phyloP scores from a whole-genome alignment of 148 eudicot species.

The Silene conica region DNA sequence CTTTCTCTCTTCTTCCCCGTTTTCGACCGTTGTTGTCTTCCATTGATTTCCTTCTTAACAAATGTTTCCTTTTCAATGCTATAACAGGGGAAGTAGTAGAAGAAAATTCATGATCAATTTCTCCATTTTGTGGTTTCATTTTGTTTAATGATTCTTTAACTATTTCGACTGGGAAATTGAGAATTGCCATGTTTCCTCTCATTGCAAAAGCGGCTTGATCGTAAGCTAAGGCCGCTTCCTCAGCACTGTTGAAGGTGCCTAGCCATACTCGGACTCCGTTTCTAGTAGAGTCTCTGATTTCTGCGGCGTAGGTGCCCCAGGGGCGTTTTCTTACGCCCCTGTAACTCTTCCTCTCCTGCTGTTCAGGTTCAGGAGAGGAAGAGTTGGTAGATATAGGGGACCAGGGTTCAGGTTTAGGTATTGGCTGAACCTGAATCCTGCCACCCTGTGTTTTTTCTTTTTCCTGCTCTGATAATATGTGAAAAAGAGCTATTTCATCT shows the following conservation, averaged over 20 bases:
- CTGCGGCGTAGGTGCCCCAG: conserved; percentile 69
- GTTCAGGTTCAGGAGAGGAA: conserved; percentile 12
- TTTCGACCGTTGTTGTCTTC: neutral
- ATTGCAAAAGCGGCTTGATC: conserved; percentile 67
- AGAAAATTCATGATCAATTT: conserved; percentile 12
- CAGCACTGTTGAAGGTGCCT: conserved; percentile 63
- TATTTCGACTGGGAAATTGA: conserved; percentile 47
- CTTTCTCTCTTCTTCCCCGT: conserved; percentile 16
- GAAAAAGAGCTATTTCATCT: conserved; percentile 35
- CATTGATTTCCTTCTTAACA: conserved; percentile 34
- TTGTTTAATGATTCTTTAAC: conserved; percentile 43
- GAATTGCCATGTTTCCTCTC: conserved; percentile 47
- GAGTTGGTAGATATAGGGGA: conserved; percentile 18
- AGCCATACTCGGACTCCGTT: conserved; percentile 59
- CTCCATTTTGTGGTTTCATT: conserved; percentile 21
- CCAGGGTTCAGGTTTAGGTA: conserved; percentile 17
- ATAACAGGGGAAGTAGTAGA: conserved; percentile 42
- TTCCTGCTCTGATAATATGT: conserved; percentile 31
- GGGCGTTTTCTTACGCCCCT: conserved; percentile 61
- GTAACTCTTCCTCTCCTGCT: conserved; percentile 26
- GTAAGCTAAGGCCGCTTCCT: conserved; percentile 64
- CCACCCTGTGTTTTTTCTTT: neutral
- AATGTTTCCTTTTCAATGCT: conserved; percentile 48
- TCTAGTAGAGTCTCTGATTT: conserved; percentile 57
- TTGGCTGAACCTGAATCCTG: conserved; percentile 7